A percentile compares a stretch with the other conserved stretches of the same genome.
phyloP scores from a whole-genome alignment of 2,329 filamentous ascomycete species.

The Ceratocystis eucalypticola region DNA sequence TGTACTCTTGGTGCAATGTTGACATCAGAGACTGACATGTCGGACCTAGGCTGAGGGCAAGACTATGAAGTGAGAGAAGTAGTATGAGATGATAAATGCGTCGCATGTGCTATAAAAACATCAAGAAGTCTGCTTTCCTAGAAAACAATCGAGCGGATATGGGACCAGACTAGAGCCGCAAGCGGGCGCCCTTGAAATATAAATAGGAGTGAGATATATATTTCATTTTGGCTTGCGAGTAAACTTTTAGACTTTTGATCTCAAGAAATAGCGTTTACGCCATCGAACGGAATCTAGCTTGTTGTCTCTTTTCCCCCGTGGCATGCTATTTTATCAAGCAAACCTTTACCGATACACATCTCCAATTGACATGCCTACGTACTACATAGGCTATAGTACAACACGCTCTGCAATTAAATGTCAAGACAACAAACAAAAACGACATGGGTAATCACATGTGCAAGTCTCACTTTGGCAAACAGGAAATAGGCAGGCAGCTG shows the following conservation, averaged over 20 bases:
- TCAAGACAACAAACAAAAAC: neutral
- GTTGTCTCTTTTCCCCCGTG: neutral
- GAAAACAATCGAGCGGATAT: neutral
- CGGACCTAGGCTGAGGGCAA: neutral
- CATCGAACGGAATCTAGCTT: neutral
- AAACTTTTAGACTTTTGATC: neutral
- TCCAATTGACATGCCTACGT: neutral
- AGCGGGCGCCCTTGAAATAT: neutral
- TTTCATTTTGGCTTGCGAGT: neutral
- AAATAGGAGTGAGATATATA: neutral
- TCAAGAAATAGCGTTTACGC: neutral
- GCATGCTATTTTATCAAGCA: neutral
- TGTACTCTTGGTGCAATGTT: neutral
- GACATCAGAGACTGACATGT: neutral
- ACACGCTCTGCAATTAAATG: neutral
- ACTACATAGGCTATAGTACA: neutral
- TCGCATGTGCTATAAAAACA: neutral
- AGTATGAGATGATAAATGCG: neutral
- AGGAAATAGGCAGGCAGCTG: neutral
- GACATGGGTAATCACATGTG: neutral
- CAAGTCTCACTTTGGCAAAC: constrained; percentile 1
- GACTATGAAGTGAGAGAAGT: neutral
- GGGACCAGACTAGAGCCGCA: neutral
- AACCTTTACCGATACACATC: neutral
- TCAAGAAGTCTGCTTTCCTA: neutral